phyloP scores from a whole-genome alignment of 345 rosid genomes.

The Camelina hispida region DNA sequence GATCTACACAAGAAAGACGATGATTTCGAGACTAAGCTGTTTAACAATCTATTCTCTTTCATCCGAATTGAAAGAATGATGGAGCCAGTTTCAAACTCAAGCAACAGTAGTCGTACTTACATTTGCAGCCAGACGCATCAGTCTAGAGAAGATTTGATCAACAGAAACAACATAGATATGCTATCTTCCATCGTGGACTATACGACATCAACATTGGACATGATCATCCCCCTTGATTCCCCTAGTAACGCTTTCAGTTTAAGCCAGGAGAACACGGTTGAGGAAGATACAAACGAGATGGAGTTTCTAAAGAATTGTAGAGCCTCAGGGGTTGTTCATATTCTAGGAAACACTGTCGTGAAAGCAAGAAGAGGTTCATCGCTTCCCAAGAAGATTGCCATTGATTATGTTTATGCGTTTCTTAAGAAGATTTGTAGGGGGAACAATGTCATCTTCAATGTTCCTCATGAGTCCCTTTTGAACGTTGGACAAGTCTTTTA shows the following conservation, averaged over 20 bases:
- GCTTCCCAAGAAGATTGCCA: constrained; percentile 60
- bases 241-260: constrained; percentile 16
- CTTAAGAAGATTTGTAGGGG: constrained; percentile 76
- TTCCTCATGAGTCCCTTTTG: constrained; percentile 75
- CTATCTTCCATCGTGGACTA: constrained; percentile 42
- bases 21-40: constrained; percentile 66
- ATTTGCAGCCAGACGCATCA: constrained; percentile 51
- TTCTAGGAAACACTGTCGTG: constrained; percentile 66
- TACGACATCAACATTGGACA: constrained; percentile 52
- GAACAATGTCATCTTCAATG: constrained; percentile 66
- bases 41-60: constrained; percentile 56
- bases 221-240: constrained; percentile 51
- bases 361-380: constrained; percentile 63
- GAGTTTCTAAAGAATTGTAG: constrained; percentile 60
- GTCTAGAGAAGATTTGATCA: constrained; percentile 43
- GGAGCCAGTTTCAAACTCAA: constrained; percentile 72
- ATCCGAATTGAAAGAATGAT: constrained; percentile 69
- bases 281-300: constrained; percentile 51
- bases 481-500: constrained; percentile 72
- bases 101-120: constrained; percentile 45
- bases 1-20: constrained; percentile 82
- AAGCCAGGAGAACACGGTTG: constrained; percentile 41
- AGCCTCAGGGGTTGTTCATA: constrained; percentile 73
- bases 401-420: constrained; percentile 67
- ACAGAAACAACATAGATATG: constrained; percentile 37